A percentile compares a stretch with the other conserved stretches of the same genome.
Evolutionary conservation across 108 stramenopile species (phyloP).

Genomic region (Aurantiochytrium sp.): DNA sequence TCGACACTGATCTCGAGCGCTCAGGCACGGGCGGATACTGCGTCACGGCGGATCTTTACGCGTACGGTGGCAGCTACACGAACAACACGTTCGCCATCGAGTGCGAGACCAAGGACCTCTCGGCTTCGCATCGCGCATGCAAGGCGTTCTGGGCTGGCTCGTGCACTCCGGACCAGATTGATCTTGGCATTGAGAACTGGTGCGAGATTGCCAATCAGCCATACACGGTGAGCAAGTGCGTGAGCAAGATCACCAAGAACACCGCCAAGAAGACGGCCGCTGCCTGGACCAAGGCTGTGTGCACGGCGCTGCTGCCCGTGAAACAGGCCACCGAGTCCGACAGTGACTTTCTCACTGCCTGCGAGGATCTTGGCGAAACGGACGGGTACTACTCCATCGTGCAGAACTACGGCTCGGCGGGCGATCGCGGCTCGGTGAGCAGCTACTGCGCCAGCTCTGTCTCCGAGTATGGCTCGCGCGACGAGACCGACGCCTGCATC

Average conservation of each 20-base stretch:
- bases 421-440: background rate
- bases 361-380: background rate
- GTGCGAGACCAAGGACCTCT: background rate
- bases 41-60: background rate
- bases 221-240: background rate
- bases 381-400: background rate
- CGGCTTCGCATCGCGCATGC: background rate
- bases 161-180: background rate
- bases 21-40: background rate
- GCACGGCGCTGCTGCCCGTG: background rate
- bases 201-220: background rate
- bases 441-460: slow-evolving; percentile 9
- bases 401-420: background rate
- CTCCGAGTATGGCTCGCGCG: background rate
- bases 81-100: background rate
- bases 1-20: background rate
- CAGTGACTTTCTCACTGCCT: background rate
- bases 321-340: background rate
- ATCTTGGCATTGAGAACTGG: background rate
- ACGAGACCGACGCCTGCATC: background rate
- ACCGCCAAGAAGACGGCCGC: background rate
- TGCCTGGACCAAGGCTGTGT: background rate
- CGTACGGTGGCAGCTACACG: background rate
- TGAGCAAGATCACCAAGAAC: background rate
- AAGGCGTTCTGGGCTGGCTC: background rate